Conservation (phyloP, 176 grass and related monocot species). For the Themeda triandra region DNA sequence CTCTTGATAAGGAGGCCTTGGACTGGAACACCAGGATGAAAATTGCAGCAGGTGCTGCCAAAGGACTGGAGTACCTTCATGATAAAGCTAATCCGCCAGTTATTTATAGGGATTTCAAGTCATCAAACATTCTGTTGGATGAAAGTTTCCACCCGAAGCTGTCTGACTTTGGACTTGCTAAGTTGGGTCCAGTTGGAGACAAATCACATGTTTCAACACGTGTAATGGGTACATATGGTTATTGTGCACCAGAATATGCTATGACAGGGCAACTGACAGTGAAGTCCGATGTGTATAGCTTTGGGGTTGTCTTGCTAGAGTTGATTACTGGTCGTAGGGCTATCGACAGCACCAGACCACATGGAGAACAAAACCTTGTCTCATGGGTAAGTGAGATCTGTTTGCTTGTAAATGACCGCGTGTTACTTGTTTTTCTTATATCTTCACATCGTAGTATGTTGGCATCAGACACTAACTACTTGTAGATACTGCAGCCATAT, state of each 20-base stretch:
- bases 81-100: constrained; percentile 89
- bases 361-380: constrained; percentile 84
- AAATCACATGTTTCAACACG: constrained; percentile 87
- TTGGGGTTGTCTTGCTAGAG: constrained; percentile 81
- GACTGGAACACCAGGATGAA: constrained; percentile 86
- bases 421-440: neutral
- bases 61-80: constrained; percentile 84
- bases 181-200: constrained; percentile 80
- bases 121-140: constrained; percentile 80
- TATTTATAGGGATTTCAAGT: constrained; percentile 89
- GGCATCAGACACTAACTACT: neutral
- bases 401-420: neutral
- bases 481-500: neutral
- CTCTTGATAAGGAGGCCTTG: constrained; percentile 69
- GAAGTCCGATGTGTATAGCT: constrained; percentile 84
- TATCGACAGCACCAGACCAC: constrained; percentile 65
- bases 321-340: constrained; percentile 83
- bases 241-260: constrained; percentile 84
- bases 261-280: constrained; percentile 84
- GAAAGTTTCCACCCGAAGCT: constrained; percentile 72
- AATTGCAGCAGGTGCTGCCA: constrained; percentile 86
- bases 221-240: constrained; percentile 91
- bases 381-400: constrained; percentile 63
- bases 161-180: constrained; percentile 86
- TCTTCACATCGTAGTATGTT: neutral